Base-by-base conservation (phyloP, 2,329 filamentous ascomycete species). In the Apiospora hydei region DNA sequence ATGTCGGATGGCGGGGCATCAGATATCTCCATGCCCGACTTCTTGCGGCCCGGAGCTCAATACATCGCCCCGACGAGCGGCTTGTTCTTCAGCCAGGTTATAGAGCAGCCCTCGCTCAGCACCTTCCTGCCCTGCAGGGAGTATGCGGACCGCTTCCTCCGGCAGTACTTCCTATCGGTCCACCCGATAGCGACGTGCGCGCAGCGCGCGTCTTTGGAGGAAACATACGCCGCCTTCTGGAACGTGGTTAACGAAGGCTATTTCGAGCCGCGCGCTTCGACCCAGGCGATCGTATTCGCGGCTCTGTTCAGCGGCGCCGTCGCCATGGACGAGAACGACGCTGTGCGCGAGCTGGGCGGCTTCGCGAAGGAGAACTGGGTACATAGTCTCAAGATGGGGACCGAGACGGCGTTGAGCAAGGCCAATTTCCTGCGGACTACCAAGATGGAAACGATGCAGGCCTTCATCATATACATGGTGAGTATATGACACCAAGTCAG, bases 401-500 rank as follows among this genome's bases (percentile, higher is more conserved):
- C 91, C 8, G 93, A 95, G 81, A 86, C 88, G 38, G 89, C 92
- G 3, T 82, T 95, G 46, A 87, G 88, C 51, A 90, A 90, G 77
- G 92, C 93, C 4, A 91, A 93, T 77, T 93, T 94, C 72, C 81
- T 95, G 47, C 85, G 91, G 47, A 94, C 92, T 0, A 93, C 78
- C 53, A 92, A 90, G 75, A 83, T 94, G n/a, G 91, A 94, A 80
- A 93, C 91, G 0, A 84, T 95, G 76, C 93, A 95, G 78, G 92
- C 91, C 0, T 92, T 94, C 76, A 89, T 94, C 47, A 92, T 94
- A 85, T 95, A 94, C 75, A 84, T 94, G 82, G 90, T 93, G 80
- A 82, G 88, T 64, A 13, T 1, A 41, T 67, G 26, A 30, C 26
- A 64, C 69, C 38, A 44, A 72, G 21, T 26, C 24, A 53, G 16